Evolutionary conservation across 2,329 filamentous ascomycete genomes (phyloP), one percentile per base, ranked within the genome.

Genomic region (Phialocephala sp.): DNA sequence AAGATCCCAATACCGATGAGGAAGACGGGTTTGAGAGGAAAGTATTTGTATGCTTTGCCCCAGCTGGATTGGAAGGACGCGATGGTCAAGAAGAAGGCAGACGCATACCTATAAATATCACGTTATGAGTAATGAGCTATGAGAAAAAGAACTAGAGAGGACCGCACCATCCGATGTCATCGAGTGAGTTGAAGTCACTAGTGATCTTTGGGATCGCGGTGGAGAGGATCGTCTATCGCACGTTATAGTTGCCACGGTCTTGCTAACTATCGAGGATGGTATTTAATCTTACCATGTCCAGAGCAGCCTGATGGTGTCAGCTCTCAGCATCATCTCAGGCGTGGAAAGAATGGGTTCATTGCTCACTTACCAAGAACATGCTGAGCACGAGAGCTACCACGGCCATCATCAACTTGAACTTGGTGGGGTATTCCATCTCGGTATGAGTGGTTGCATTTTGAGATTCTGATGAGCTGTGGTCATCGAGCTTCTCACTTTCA

Each of bases 121-220:
- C 76, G 72, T 1, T 32, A 32, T 32, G 3, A 32, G 27, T 6
- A 32, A 6, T 32, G 27, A 32, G 6, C 3, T 32, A 6, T 32
- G 3, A 6, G 27, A 6, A 6, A 32, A 32, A 32, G 6, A 3
- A 32, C 27, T n/a, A n/a, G n/a, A 32, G 3, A 32, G 27, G 27
- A 32, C 3, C 27, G 27, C 27, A 32, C 27, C 27, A 32, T 32
- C 27, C 27, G 27, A 32, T 32, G 6, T 32, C 27, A 32, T 32
- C 27, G 27, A 85, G 74, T 20, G 80, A 79, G 62, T 83, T 79
- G 73, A 84, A 82, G n/a, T 81, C 77, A 67, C 82, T 78, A 2
- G 83, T 84, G 71, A 85, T 41, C 84, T 66, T 80, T 80, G 83
- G 83, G 43, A 85, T 84, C 11, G 82, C 83, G 0, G 82, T 85